These are phyloP conservation scores for Monosporascus sp. DNA, from an alignment of 2,329 filamentous ascomycete species.

Conservation along the genomic window DNA sequence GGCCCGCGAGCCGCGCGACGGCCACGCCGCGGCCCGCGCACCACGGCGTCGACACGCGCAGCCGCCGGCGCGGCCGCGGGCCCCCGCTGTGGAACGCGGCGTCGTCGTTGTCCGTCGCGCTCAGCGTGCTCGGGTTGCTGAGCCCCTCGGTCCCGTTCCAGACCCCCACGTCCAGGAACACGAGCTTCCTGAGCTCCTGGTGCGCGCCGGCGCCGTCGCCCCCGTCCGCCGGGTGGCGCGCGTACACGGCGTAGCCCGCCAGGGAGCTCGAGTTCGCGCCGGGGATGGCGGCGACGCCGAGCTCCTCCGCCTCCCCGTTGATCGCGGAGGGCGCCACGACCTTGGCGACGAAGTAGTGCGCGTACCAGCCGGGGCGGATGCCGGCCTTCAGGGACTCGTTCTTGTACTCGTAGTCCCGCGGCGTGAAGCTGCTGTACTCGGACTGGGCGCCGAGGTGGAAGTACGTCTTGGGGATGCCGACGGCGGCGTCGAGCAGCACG, in stretches of 20 bases:
- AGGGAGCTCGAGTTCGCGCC: slow-evolving; percentile 28
- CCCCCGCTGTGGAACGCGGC: slow-evolving; percentile 23
- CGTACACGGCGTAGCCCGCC: slow-evolving; percentile 29
- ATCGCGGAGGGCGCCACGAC: slow-evolving; percentile 10
- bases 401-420: slow-evolving; percentile 21
- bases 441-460: slow-evolving; percentile 39
- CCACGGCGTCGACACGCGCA: slow-evolving; percentile 27
- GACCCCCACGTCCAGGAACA: slow-evolving; percentile 31
- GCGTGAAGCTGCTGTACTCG: slow-evolving; percentile 28
- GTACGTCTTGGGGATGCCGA: slow-evolving; percentile 32
- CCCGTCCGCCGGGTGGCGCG: background rate
- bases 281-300: slow-evolving; percentile 25
- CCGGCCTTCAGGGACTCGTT: slow-evolving; percentile 25
- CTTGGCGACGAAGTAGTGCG: slow-evolving; percentile 30
- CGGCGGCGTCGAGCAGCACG: slow-evolving; percentile 29
- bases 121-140: slow-evolving; percentile 28
- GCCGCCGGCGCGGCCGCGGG: slow-evolving; percentile 17
- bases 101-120: slow-evolving; percentile 20
- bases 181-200: slow-evolving; percentile 22
- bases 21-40: slow-evolving; percentile 14
- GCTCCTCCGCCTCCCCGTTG: slow-evolving; percentile 2
- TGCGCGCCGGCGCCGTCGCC: background rate
- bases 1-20: slow-evolving; percentile 23
- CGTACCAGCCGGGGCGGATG: slow-evolving; percentile 28
- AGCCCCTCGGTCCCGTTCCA: slow-evolving; percentile 32